Evolutionary conservation across 306 rosid genomes (phyloP), one percentile per base, ranked within the genome.

Genomic region (Hylodesmum podocarpum): DNA sequence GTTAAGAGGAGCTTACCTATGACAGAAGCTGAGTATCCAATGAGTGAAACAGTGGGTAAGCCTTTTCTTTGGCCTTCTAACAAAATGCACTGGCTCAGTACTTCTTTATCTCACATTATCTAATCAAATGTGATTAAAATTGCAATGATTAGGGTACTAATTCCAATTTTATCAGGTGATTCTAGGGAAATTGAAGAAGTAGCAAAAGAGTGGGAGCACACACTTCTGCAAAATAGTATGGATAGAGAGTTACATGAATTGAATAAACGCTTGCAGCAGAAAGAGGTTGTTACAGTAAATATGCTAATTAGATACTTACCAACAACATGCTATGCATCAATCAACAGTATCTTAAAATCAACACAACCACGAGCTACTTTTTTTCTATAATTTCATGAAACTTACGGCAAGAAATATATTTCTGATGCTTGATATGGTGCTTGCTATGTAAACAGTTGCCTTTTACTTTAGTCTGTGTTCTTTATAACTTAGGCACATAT

Each of bases 121-220:
- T 70, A 47, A 54, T 70, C 63, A 74, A 62, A 49, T 77, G 75
- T 68, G 40, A 33, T 70, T 79, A 41, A 36, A 44, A 75, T 59
- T 68, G 22, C 77, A 77, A 66, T 71, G 25, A 76, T 57, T 80
- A 74, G 55, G 44, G 77, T 69, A 8, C 43, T 15, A 63, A 41
- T 61, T 86, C 74, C 73, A 77, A 54, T 73, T 78, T 55, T 69
- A 84, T 75, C 89, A 88, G 99, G 94, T 49, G 99, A 91, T 76
- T 78, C 96, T 18, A 76, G 84, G 83, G 98, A 93, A 84, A 87
- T 96, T 71, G 99, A 96, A 84, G 98, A 94, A 89, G 99, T 82
- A 76, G 89, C 86, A 33, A 96, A 96, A 85, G 99, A 93, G 66
- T 96, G 96, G 99, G 99, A 96, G 86, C 99, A 96, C 88, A 96